phyloP scores from a whole-genome alignment of 2,329 filamentous ascomycete genomes.

The Pseudogymnoascus sp. region DNA sequence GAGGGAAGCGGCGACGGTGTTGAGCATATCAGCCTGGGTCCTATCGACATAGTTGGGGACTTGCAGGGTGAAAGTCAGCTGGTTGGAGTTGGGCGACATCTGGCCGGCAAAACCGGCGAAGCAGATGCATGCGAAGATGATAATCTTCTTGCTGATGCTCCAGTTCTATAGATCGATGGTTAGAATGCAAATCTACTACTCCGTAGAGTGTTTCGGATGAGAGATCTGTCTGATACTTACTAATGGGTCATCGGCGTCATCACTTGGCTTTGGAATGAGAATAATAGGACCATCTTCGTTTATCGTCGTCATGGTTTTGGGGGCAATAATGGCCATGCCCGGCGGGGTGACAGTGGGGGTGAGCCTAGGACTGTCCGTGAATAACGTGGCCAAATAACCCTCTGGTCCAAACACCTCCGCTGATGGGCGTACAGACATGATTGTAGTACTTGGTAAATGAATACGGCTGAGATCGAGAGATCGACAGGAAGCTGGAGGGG shows the following conservation, averaged over 20 bases:
- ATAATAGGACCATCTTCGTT: conserved; percentile 21
- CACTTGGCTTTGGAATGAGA: conserved; percentile 33
- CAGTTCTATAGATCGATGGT: conserved; percentile 28
- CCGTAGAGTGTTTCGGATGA: background rate
- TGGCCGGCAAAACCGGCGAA: conserved; percentile 32
- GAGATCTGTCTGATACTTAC: conserved; percentile 20
- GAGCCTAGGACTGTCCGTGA: background rate
- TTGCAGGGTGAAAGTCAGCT: conserved; percentile 32
- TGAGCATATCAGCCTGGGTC: background rate
- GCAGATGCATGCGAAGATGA: conserved; percentile 29
- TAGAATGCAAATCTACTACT: background rate
- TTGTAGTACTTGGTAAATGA: conserved; percentile 14
- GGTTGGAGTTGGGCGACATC: conserved; percentile 30
- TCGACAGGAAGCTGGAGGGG: background rate
- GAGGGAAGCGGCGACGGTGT: conserved; percentile 32
- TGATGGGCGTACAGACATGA: conserved; percentile 4
- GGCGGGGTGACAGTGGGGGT: background rate
- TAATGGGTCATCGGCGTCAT: conserved; percentile 30
- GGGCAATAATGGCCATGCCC: background rate
- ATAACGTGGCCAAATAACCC: background rate
- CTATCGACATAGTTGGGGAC: conserved; percentile 30
- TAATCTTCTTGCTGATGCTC: conserved; percentile 27
- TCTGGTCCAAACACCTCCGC: background rate
- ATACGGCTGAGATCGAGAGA: background rate
- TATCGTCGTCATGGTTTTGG: background rate